These are phyloP conservation scores for Plectosphaerella cucumerina DNA, from an alignment of 2,329 filamentous ascomycete genomes.

Conservation along the genomic window DNA sequence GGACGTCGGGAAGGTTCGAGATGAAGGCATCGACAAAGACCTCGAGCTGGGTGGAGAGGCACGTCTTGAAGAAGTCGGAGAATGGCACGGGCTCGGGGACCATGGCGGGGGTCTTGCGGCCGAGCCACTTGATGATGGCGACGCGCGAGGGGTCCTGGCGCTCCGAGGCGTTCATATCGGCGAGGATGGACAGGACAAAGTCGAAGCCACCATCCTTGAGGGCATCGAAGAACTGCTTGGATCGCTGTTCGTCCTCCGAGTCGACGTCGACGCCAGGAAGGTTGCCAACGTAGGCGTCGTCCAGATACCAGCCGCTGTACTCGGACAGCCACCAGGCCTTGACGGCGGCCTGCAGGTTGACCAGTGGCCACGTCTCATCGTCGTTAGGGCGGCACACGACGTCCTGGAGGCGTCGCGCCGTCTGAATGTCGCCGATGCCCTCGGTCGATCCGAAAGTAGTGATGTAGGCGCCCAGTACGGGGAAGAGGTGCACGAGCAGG, in stretches of 20 bases:
- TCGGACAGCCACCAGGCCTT: conserved; percentile 87
- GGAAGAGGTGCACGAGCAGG: conserved; percentile 73
- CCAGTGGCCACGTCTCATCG: conserved; percentile 65
- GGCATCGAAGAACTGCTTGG: conserved; percentile 69
- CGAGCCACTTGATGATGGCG: conserved; percentile 76
- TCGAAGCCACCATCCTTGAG: conserved; percentile 89
- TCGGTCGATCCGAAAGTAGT: conserved; percentile 76
- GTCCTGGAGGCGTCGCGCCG: conserved; percentile 67
- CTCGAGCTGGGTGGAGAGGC: conserved; percentile 79
- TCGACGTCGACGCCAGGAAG: conserved; percentile 56
- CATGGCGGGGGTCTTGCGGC: conserved; percentile 72
- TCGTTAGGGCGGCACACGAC: conserved; percentile 64
- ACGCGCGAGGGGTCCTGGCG: conserved; percentile 86
- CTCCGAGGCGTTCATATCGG: conserved; percentile 73
- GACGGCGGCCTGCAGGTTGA: conserved; percentile 74
- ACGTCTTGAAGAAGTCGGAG: conserved; percentile 65
- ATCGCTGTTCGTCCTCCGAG: conserved; percentile 65
- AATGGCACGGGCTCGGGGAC: conserved; percentile 65
- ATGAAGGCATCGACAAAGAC: conserved; percentile 89
- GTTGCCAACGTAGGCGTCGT: conserved; percentile 46
- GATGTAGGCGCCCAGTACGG: conserved; percentile 72
- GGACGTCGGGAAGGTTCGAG: conserved; percentile 87
- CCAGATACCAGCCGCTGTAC: conserved; percentile 85
- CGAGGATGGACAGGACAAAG: conserved; percentile 80
- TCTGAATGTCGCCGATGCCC: conserved; percentile 59